phyloP scores from a whole-genome alignment of 2,329 filamentous ascomycete species.

The Diaporthe citriasiana region DNA sequence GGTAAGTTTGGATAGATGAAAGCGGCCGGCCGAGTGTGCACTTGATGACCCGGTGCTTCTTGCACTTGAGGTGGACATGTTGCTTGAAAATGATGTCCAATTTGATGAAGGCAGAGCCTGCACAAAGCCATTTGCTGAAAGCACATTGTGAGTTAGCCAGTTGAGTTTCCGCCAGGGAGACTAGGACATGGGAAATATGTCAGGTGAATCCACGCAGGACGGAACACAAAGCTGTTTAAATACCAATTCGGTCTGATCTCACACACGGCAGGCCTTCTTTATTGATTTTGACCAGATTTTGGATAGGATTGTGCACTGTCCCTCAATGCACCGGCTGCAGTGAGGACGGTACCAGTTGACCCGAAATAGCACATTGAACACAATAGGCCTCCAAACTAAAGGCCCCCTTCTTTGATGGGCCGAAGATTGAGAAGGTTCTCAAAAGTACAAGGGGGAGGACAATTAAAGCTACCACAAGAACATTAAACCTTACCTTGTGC shows the following conservation, averaged over 20 bases:
- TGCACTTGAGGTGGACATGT: background rate
- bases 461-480: too few relatives aligned
- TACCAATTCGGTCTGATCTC: background rate
- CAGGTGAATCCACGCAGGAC: too few relatives aligned
- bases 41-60: background rate
- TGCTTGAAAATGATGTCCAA: background rate
- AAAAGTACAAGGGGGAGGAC: background rate
- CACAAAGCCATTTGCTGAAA: background rate
- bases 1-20: background rate
- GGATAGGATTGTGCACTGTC: constrained; percentile 3
- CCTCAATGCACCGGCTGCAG: background rate
- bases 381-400: background rate
- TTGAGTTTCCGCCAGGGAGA: constrained; percentile 15
- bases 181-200: background rate
- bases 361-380: background rate
- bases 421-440: too few relatives aligned
- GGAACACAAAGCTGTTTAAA: background rate
- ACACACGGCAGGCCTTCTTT: background rate
- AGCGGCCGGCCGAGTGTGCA: background rate
- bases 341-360: background rate
- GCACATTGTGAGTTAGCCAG: background rate
- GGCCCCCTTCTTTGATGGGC: background rate
- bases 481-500: too few relatives aligned
- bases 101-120: background rate
- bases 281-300: background rate